Percentiles rank a stretch among this genome's conserved stretches.
Evolutionary conservation across 768 basidiomycete species (phyloP).

Genomic region (Collybia nuda): DNA sequence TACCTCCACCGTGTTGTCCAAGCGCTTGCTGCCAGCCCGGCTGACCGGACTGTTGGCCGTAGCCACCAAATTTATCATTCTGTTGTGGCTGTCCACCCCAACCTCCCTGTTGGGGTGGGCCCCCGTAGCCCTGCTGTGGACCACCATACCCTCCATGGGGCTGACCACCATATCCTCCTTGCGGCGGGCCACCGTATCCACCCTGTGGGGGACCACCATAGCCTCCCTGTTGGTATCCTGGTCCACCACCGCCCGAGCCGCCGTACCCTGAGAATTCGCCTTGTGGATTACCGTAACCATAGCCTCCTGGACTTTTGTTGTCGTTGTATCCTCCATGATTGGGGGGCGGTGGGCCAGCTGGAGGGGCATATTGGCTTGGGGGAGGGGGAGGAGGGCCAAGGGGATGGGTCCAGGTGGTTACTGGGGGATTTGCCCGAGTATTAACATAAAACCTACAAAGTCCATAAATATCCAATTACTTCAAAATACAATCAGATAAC

Average conservation of each 20-base stretch:
- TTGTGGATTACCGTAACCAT: constrained; percentile 28
- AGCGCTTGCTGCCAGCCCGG: too few relatives aligned
- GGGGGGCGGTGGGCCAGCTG: constrained; percentile 46
- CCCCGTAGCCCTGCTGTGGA: constrained; percentile 16
- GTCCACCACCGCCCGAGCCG: constrained; percentile 12
- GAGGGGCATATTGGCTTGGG: constrained; percentile 37
- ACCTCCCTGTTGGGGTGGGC: constrained; percentile 6
- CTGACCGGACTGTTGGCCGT: constrained; percentile 12
- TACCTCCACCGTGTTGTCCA: constrained; percentile 11
- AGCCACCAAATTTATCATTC: neutral
- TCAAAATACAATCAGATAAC: neutral
- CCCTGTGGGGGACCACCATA: constrained; percentile 16
- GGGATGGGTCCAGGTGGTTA: constrained; percentile 72
- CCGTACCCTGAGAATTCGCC: constrained; percentile 24
- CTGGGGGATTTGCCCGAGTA: constrained; percentile 58
- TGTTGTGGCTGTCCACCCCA: neutral
- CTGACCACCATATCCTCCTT: constrained; percentile 18
- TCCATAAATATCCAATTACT: neutral
- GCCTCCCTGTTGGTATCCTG: constrained; percentile 18
- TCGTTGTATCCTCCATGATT: constrained; percentile 21
- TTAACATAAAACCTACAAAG: constrained; percentile 75
- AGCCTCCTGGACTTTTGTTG: constrained; percentile 15
- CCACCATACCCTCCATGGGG: constrained; percentile 19
- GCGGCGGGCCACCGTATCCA: constrained; percentile 18
- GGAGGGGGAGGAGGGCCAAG: constrained; percentile 47